Evolutionary conservation across 2,329 filamentous ascomycete genomes (phyloP), one percentile per base, ranked within the genome.

Genomic region (Sporothrix luriei): DNA sequence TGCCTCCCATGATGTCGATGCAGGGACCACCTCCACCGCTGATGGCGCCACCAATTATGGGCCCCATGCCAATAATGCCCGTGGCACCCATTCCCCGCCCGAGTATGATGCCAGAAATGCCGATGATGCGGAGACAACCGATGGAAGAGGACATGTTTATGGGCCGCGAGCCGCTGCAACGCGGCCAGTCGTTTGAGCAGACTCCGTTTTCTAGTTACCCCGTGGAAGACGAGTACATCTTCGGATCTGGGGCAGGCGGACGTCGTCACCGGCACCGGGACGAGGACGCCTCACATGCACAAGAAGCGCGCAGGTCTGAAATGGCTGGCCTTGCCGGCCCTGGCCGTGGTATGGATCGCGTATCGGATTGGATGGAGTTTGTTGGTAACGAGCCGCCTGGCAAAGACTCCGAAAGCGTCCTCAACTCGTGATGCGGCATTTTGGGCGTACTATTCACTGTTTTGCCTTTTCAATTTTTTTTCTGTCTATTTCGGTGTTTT

Each of bases 331-430:
- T 86, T 51, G 79, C 78, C 51, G 82, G 82, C 4, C 77, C 78
- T 38, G 82, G 80, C 0, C 78, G 80, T 46, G 84, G 84, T 11
- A 79, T 82, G 79, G 79, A 81, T 72, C 79, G 84, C 7, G 83
- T 86, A 21, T 77, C 76, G 55, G 82, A 84, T 69, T 86, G 84
- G 84, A 79, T 78, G 70, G 79, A 77, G 52, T 84, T 83, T 75
- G 81, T 86, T 19, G 79, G 80, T 71, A 80, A 80, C 7, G 83
- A 82, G 4, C 72, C 76, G 51, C 80, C 81, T 54, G 79, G 80
- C 52, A 76, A 48, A 19, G 71, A 68, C 26, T 19, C 29, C 3
- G 52, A n/a, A 19, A 66, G 61, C 48, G 49, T 21, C 26, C 14
- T 67, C 19, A 64, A 64, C 38, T 4, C 13, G 43, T 54, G 29